These are phyloP conservation scores for Phytophthora nicotianae DNA, from an alignment of 352 stramenopile genomes.

Conservation along the genomic window DNA sequence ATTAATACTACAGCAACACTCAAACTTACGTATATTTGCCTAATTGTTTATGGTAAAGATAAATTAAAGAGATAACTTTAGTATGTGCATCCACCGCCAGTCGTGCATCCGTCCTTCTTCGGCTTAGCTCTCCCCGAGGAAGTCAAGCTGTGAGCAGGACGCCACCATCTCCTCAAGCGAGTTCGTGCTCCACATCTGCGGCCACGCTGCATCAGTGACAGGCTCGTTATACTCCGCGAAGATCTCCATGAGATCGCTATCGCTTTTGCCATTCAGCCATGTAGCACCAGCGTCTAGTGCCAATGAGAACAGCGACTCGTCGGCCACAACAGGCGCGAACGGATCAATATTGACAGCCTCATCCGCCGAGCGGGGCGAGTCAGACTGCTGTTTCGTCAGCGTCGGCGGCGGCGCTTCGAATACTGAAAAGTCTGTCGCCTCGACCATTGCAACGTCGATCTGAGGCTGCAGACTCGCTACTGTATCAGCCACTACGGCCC, in stretches of 20 bases:
- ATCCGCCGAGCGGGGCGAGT: conserved; percentile 44
- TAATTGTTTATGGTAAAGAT: conserved; percentile 2
- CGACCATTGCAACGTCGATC: conserved; percentile 13
- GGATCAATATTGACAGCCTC: conserved; percentile 26
- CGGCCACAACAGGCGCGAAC: conserved; percentile 26
- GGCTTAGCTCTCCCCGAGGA: conserved; percentile 25
- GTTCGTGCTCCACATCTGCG: conserved; percentile 59
- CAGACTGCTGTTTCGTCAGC: conserved; percentile 27
- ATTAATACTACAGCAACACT: no score
- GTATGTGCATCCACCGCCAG: conserved; percentile 26
- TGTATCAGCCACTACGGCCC: neutral
- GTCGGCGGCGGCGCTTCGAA: conserved; percentile 22
- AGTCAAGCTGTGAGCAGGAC: conserved; percentile 39
- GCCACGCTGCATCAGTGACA: conserved; percentile 32
- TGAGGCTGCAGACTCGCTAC: neutral
- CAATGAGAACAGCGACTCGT: conserved; percentile 35
- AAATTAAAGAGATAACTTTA: conserved; percentile 25
- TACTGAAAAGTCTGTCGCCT: conserved; percentile 14
- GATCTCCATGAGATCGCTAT: conserved; percentile 41
- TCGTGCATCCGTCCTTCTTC: conserved; percentile 5
- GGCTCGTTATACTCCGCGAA: conserved; percentile 51
- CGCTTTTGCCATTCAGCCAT: conserved; percentile 18
- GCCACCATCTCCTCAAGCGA: conserved; percentile 49
- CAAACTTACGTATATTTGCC: no score
- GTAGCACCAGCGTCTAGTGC: conserved; percentile 15